Conservation (phyloP, 805 yeast species). For the Monosporozyma servazzii region DNA sequence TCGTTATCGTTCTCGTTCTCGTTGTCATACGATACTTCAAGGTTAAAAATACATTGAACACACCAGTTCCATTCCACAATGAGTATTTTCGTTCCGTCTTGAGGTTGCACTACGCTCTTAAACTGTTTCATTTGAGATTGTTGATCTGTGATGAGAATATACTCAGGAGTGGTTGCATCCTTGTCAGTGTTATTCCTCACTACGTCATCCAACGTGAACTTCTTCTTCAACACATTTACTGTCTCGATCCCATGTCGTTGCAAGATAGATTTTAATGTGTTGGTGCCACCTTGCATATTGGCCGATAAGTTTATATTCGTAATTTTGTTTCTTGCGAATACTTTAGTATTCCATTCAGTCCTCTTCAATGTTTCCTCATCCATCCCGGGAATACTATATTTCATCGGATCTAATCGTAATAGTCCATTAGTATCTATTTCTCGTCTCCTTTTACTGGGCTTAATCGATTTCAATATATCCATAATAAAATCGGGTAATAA, state of each 20-base stretch:
- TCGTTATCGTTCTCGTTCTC: too few species aligned
- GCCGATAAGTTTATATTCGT: constrained; percentile 15
- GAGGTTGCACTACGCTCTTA: constrained; percentile 10
- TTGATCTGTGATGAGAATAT: constrained; percentile 22
- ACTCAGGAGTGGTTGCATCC: constrained; percentile 8
- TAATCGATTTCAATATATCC: constrained; percentile 34
- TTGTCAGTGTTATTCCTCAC: background rate
- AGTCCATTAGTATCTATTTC: constrained; percentile 8
- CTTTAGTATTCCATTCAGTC: constrained; percentile 13
- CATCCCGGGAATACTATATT: constrained; percentile 30
- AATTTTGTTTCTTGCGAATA: constrained; percentile 21
- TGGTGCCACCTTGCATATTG: constrained; percentile 25
- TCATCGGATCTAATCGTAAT: constrained; percentile 8
- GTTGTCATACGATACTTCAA: constrained; percentile 9
- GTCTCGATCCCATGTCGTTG: constrained; percentile 21
- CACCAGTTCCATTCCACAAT: constrained; percentile 31
- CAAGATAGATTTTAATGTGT: constrained; percentile 19
- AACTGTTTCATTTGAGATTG: constrained; percentile 25
- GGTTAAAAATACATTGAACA: constrained; percentile 21
- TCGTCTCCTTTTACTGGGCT: background rate
- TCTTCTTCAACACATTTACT: constrained; percentile 14
- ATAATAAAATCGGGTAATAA: constrained; percentile 47
- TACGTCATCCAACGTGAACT: constrained; percentile 13
- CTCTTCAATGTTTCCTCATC: constrained; percentile 16
- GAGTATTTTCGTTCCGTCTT: constrained; percentile 5